These are phyloP conservation scores for Pythium volutum DNA, from an alignment of 352 stramenopile species.

Conservation along the genomic window DNA sequence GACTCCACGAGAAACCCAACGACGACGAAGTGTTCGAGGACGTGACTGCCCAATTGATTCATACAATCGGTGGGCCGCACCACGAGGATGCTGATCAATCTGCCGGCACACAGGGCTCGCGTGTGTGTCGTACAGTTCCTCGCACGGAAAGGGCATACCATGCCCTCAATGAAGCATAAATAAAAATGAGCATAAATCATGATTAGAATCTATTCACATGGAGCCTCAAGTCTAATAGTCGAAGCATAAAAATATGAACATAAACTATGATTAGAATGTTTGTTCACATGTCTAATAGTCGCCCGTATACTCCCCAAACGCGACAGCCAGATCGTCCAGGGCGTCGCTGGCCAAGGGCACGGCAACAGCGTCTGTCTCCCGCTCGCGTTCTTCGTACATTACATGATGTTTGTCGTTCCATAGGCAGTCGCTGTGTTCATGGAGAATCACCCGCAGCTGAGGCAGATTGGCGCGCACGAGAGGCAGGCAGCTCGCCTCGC, in stretches of 20 bases:
- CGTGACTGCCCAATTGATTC: too few relatives aligned
- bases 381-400: background rate
- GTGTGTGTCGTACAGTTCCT: too few relatives aligned
- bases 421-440: slow-evolving; percentile 17
- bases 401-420: slow-evolving; percentile 11
- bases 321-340: slow-evolving; percentile 8
- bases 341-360: background rate
- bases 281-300: slow-evolving; percentile 12
- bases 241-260: too few relatives aligned
- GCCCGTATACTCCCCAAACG: slow-evolving; percentile 18
- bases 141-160: background rate
- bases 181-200: too few relatives aligned
- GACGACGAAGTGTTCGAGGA: background rate
- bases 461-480: slow-evolving; percentile 8
- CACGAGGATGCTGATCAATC: background rate
- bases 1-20: background rate
- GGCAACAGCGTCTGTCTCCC: background rate
- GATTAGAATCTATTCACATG: too few relatives aligned
- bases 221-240: too few relatives aligned
- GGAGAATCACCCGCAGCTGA: slow-evolving; percentile 10
- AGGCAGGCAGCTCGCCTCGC: slow-evolving; percentile 10
- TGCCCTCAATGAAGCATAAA: background rate
- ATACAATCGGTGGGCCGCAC: too few relatives aligned
- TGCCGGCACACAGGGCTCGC: background rate
- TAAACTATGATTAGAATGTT: too few relatives aligned